Evolutionary conservation across 495 filamentous ascomycete genomes (phyloP).

Genomic region (Hypoxylon cercidicola): DNA sequence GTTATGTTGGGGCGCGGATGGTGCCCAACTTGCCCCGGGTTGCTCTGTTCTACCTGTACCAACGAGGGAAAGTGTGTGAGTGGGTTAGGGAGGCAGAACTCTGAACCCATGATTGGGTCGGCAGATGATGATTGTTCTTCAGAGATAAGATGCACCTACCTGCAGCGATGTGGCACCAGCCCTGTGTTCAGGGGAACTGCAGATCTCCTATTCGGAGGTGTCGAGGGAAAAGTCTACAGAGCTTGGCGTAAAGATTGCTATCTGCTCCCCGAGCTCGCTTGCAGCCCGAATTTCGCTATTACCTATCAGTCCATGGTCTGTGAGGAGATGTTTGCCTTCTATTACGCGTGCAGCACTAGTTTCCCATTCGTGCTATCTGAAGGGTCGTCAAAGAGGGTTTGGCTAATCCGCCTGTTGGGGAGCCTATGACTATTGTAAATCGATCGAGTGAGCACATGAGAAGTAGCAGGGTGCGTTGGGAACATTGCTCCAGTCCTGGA

Average conservation of each 20-base stretch:
- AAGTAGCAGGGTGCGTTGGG: too few relatives aligned
- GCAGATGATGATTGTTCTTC: background rate
- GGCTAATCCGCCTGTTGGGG: background rate
- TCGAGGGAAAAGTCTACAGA: background rate
- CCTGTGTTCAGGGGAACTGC: conserved; percentile 3
- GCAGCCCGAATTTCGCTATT: background rate
- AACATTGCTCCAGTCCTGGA: background rate
- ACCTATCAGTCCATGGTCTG: background rate
- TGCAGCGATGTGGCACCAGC: background rate
- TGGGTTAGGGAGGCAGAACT: conserved; percentile 13
- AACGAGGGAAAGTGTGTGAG: conserved; percentile 16
- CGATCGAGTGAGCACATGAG: background rate
- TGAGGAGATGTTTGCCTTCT: background rate
- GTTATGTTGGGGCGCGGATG: conserved; percentile 19
- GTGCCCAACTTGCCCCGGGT: conserved; percentile 19
- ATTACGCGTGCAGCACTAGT: conserved; percentile 9
- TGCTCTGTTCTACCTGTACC: conserved; percentile 17
- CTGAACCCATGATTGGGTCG: conserved; percentile 1
- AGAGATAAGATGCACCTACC: background rate
- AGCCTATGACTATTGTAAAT: background rate
- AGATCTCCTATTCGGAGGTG: conserved; percentile 5
- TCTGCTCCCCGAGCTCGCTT: background rate
- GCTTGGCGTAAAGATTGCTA: conserved; percentile 1
- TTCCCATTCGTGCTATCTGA: background rate
- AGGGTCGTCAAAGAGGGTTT: background rate